phyloP scores from a whole-genome alignment of 257 asterid species.

The Thymus mandschuricus region DNA sequence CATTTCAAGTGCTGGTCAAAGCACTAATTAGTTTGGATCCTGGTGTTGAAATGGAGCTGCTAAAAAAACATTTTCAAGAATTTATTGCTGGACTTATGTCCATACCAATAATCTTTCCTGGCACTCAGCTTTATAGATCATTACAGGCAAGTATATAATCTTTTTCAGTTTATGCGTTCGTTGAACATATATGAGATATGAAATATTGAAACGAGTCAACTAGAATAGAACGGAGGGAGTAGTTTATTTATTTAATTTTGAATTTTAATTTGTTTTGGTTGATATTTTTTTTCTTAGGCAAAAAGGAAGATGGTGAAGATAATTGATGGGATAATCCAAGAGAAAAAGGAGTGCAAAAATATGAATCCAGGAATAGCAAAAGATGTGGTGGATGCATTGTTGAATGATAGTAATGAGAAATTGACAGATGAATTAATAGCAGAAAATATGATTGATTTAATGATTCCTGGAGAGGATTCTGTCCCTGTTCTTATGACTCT shows the following conservation, averaged over 20 bases:
- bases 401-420: slow-evolving; percentile 56
- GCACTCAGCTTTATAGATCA: slow-evolving; percentile 78
- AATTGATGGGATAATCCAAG: slow-evolving; percentile 61
- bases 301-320: slow-evolving; percentile 75
- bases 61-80: slow-evolving; percentile 78
- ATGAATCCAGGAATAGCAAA: slow-evolving; percentile 26
- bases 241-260: neutral
- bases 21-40: slow-evolving; percentile 75
- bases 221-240: neutral
- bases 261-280: neutral
- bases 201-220: too few species aligned
- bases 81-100: slow-evolving; percentile 95
- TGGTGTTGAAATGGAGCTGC: slow-evolving; percentile 69
- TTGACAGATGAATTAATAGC: slow-evolving; percentile 72
- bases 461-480: slow-evolving; percentile 98
- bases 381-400: slow-evolving; percentile 72
- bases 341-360: slow-evolving; percentile 41
- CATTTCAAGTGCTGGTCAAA: slow-evolving; percentile 82
- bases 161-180: too few species aligned
- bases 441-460: slow-evolving; percentile 80
- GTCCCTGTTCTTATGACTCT: slow-evolving; percentile 90
- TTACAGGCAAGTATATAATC: slow-evolving; percentile 61
- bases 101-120: slow-evolving; percentile 79
- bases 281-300: slow-evolving; percentile 45
- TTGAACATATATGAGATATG: too few species aligned